phyloP scores from a whole-genome alignment of 163 green algal species.

The Volvox carteri region DNA sequence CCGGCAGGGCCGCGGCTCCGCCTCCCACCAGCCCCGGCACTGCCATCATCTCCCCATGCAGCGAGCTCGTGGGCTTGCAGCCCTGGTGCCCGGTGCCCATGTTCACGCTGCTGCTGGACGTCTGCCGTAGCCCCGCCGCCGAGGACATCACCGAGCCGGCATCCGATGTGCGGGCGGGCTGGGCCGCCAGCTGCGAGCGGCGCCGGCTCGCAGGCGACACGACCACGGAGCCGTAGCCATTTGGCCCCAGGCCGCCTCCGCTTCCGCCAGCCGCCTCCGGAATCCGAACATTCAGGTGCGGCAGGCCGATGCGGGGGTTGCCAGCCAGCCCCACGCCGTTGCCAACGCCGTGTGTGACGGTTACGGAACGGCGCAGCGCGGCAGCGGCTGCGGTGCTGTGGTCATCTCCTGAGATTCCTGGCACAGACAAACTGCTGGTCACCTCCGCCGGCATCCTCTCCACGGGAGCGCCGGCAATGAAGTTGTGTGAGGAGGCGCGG shows the following conservation, averaged over 20 bases:
- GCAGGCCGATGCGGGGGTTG: slow-evolving; percentile 38
- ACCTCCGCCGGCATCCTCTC: not conserved
- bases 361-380: slow-evolving; percentile 25
- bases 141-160: not conserved
- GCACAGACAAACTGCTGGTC: slow-evolving; percentile 2
- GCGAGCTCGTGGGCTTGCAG: slow-evolving; percentile 11
- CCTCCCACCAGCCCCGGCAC: not conserved
- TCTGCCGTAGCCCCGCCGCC: slow-evolving; percentile 7
- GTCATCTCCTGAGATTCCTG: not conserved
- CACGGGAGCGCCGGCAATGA: slow-evolving; percentile 16
- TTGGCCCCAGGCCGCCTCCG: not conserved
- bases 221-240: slow-evolving; percentile 29
- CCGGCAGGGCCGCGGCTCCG: not conserved
- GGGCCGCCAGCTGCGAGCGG: not conserved
- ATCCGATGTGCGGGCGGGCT: slow-evolving; percentile 22
- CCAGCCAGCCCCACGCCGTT: not conserved
- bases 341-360: slow-evolving; percentile 18
- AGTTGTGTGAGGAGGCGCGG: slow-evolving; percentile 45
- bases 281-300: slow-evolving; percentile 33
- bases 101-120: not conserved
- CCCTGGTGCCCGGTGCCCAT: not conserved
- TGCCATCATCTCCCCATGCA: not conserved
- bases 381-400: not conserved
- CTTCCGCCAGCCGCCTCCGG: not conserved
- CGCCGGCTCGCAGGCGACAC: slow-evolving; percentile 38